Base-by-base conservation (phyloP, 1,284 basidiomycete species). In the Ceratobasidium sp. region DNA sequence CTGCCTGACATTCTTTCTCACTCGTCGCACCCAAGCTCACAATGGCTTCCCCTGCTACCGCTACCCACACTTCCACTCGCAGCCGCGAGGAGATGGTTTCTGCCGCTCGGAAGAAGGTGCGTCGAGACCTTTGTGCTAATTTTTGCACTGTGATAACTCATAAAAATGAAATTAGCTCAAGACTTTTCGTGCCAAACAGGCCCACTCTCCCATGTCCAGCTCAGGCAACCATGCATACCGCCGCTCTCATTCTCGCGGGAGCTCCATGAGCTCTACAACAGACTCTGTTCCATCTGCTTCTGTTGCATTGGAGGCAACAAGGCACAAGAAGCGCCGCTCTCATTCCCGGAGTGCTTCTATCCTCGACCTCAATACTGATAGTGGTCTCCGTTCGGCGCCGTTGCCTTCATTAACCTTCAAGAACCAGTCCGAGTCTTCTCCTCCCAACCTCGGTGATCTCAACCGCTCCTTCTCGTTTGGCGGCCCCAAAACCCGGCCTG, bases 221-320 rank as follows among this genome's bases (percentile, higher is more conserved):
- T 21, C n/a, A 8, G 56, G 76, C 76, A 78, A 56, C 79, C 78
- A 75, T 76, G 80, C 82, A 49, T 87, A 89, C 80, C 81, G 81
- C 77, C 89, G 89, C 76, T 89, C 90, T 62, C 89, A 88, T 79
- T 92, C 90, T 74, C 87, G 90, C 12, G 64, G 64, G 7, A 67
- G 64, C 25, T 67, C 64, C 1, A 54, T 56, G 36, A 18, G 18
- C 62, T 56, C 64, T 51, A 16, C 40, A 12, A 44, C 28, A 21
- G 53, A 56, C 1, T 21, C 3, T 9, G 12, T 40, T 23, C 38
- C 21, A 18, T 40, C 64, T 42, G 38, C 38, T 38, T 51, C 49
- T 38, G 49, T 44, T 38, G 64, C 49, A 42, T n/a, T 51, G 40
- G 64, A 67, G 51, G 51, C 64, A 42, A 36, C 64, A 12, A 54